Conservation (phyloP, 306 rosid species). For the Gleditsia sinensis region DNA sequence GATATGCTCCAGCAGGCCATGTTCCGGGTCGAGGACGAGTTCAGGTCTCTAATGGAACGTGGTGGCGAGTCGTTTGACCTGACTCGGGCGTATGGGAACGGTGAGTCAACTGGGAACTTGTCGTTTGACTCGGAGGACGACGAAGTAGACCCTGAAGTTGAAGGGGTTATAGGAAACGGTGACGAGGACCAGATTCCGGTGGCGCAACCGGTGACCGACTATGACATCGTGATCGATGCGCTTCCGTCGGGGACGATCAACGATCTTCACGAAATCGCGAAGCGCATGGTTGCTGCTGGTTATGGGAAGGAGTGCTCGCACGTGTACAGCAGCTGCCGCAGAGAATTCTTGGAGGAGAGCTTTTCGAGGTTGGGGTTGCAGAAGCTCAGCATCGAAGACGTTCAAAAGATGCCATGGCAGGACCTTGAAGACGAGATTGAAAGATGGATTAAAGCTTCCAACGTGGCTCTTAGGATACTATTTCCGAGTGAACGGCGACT, state of each 20-base stretch:
- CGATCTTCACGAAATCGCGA: constrained; percentile 72
- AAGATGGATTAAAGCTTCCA: constrained; percentile 66
- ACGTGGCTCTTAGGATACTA: constrained; percentile 60
- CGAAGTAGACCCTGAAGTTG: constrained; percentile 32
- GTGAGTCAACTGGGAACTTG: constrained; percentile 49
- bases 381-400: constrained; percentile 73
- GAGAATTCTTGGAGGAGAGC: constrained; percentile 74
- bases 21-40: constrained; percentile 78
- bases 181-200: constrained; percentile 54
- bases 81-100: constrained; percentile 42
- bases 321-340: constrained; percentile 64
- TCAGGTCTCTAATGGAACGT: constrained; percentile 70
- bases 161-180: constrained; percentile 30
- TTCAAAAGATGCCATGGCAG: constrained; percentile 65
- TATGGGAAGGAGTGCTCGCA: constrained; percentile 70
- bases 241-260: constrained; percentile 61
- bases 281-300: constrained; percentile 78
- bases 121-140: constrained; percentile 59
- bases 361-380: constrained; percentile 61
- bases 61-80: constrained; percentile 70
- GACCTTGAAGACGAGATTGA: constrained; percentile 74
- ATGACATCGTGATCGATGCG: constrained; percentile 63
- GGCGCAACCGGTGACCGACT: constrained; percentile 57
- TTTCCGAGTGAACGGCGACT: constrained; percentile 73
- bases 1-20: constrained; percentile 73